These are phyloP conservation scores for Kentomonas sorsogonicus DNA, from an alignment of 208 protist genomes.

Conservation along the genomic window DNA sequence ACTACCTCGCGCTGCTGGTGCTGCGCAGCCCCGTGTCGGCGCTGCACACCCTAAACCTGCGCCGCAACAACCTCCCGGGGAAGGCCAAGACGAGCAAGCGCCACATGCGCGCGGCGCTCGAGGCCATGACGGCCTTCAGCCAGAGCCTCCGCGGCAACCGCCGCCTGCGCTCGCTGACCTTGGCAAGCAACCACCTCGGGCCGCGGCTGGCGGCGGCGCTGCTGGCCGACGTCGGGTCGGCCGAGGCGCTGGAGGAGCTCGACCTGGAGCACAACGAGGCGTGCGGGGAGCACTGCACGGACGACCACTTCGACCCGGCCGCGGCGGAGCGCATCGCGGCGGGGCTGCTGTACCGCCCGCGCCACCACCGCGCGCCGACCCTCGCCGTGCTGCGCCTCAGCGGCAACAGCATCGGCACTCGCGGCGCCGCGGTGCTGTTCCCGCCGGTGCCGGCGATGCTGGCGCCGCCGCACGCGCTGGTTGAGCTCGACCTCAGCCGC, in stretches of 20 bases:
- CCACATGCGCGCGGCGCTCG: constrained; percentile 20
- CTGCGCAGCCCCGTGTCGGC: constrained; percentile 26
- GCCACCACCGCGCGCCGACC: constrained; percentile 12
- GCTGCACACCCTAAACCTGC: constrained; percentile 57
- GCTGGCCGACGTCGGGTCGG: constrained; percentile 38
- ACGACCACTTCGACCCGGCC: constrained; percentile 40
- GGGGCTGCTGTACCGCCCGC: constrained; percentile 40
- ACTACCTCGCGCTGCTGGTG: constrained; percentile 60
- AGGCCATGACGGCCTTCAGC: constrained; percentile 35
- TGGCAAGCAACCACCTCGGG: constrained; percentile 76
- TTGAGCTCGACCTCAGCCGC: constrained; percentile 60
- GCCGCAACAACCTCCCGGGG: constrained; percentile 34
- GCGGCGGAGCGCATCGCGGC: constrained; percentile 36
- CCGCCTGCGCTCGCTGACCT: constrained; percentile 44
- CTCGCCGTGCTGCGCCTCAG: constrained; percentile 37
- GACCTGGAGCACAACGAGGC: constrained; percentile 67
- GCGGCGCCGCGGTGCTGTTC: constrained; percentile 44
- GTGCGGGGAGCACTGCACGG: constrained; percentile 52
- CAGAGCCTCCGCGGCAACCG: constrained; percentile 25
- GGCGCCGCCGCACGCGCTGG: constrained; percentile 16
- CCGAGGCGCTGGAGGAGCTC: constrained; percentile 56
- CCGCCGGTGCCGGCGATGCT: constrained; percentile 14
- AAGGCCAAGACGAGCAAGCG: constrained; percentile 18
- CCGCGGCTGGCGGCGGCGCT: constrained; percentile 44
- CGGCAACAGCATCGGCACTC: constrained; percentile 60